Conservation (phyloP, 2,329 filamentous ascomycete genomes). For the Chrysosporium keratinophilum region DNA sequence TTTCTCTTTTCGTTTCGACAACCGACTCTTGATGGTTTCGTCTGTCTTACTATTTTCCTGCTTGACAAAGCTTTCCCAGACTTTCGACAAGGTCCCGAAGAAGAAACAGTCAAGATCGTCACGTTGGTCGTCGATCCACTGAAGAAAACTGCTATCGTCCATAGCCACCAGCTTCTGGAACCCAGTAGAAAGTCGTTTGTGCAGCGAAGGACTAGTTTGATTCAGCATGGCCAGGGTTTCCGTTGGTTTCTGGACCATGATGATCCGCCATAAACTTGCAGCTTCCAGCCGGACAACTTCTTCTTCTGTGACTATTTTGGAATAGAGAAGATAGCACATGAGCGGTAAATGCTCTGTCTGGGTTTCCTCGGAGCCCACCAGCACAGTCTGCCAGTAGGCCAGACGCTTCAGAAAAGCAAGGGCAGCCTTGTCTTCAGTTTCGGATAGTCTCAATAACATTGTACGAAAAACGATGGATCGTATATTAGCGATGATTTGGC, state of each 20-base stretch:
- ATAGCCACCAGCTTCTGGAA: slow-evolving; percentile 78
- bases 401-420: slow-evolving; percentile 71
- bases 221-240: slow-evolving; percentile 66
- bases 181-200: slow-evolving; percentile 59
- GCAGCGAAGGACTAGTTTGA: slow-evolving; percentile 59
- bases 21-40: slow-evolving; percentile 59
- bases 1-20: slow-evolving; percentile 68
- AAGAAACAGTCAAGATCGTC: slow-evolving; percentile 72
- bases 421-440: slow-evolving; percentile 62
- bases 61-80: slow-evolving; percentile 80
- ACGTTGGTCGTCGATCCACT: slow-evolving; percentile 77
- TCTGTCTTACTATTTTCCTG: slow-evolving; percentile 71
- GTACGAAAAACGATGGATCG: slow-evolving; percentile 68
- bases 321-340: slow-evolving; percentile 87
- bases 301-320: slow-evolving; percentile 65
- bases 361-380: slow-evolving; percentile 64
- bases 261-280: slow-evolving; percentile 78
- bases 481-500: slow-evolving; percentile 66
- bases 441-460: slow-evolving; percentile 69
- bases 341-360: slow-evolving; percentile 76
- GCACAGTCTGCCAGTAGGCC: slow-evolving; percentile 89
- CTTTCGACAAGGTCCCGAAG: slow-evolving; percentile 65
- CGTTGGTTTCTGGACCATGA: slow-evolving; percentile 84
- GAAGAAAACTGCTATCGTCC: slow-evolving; percentile 77
- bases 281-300: slow-evolving; percentile 61